Conservation (phyloP, 208 protist genomes). For the Acanthamoeba royreba region DNA sequence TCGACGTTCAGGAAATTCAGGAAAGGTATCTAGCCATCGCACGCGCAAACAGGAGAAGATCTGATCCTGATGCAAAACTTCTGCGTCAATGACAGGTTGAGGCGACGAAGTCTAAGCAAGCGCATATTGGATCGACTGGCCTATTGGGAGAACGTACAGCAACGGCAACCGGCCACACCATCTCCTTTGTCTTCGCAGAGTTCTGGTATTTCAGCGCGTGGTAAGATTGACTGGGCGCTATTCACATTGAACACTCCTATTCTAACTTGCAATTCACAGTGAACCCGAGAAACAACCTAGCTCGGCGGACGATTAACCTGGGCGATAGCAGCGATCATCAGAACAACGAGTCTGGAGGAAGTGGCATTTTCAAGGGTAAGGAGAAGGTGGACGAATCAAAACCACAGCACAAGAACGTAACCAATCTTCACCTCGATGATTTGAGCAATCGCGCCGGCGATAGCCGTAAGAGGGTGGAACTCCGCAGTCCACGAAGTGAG, state of each 20-base stretch:
- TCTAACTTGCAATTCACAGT: no score
- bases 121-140: not conserved
- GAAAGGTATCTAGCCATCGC: not conserved
- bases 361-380: not conserved
- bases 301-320: not conserved
- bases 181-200: not conserved
- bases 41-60: no score
- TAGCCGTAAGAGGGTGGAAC: not conserved
- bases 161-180: not conserved
- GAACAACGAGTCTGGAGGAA: not conserved
- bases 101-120: not conserved
- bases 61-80: not conserved
- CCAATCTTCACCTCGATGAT: not conserved
- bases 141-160: conserved; percentile 28
- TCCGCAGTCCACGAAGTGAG: no score
- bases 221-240: no score
- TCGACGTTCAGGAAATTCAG: not conserved
- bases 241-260: no score
- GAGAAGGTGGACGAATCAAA: not conserved
- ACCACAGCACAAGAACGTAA: not conserved
- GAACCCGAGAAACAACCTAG: no score
- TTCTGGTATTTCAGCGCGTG: no score
- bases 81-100: not conserved
- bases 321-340: not conserved
- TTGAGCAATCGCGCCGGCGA: not conserved